phyloP scores from a whole-genome alignment of 371 early-diverging fungal species.

The Mortierella sp. region DNA sequence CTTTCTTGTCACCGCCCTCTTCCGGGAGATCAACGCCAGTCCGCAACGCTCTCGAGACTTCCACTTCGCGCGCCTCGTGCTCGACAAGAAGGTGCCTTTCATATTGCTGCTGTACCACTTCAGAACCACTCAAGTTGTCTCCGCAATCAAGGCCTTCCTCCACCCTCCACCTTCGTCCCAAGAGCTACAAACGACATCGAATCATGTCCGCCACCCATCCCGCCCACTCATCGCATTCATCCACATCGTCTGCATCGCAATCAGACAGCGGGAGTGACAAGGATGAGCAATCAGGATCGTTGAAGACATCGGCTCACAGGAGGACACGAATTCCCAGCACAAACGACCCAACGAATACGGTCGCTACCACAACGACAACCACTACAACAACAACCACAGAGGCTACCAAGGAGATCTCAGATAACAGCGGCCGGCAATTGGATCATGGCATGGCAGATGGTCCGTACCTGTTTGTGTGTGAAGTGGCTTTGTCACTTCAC shows the following conservation, averaged over 20 bases:
- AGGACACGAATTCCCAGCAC: slow-evolving; percentile 2
- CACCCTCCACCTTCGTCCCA: slow-evolving; percentile 45
- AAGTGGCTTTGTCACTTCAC: slow-evolving; percentile 53
- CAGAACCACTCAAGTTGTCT: slow-evolving; percentile 6
- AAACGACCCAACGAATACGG: background rate
- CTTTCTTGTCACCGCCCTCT: slow-evolving; percentile 14
- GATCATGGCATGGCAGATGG: slow-evolving; percentile 21
- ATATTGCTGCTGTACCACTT: slow-evolving; percentile 10
- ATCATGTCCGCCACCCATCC: slow-evolving; percentile 18
- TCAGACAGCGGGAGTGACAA: slow-evolving; percentile 48
- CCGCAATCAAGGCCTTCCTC: slow-evolving; percentile 12
- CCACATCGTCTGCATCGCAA: slow-evolving; percentile 24
- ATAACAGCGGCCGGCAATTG: background rate
- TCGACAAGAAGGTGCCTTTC: slow-evolving; percentile 26
- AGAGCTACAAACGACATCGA: slow-evolving; percentile 44
- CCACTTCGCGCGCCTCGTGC: slow-evolving; percentile 14
- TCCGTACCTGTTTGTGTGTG: slow-evolving; percentile 47
- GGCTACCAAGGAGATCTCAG: background rate
- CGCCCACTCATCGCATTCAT: background rate
- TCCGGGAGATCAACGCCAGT: slow-evolving; percentile 6
- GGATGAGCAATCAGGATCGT: slow-evolving; percentile 10
- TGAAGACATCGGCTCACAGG: slow-evolving; percentile 2
- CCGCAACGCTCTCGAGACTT: background rate
- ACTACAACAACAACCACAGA: slow-evolving; percentile 10
- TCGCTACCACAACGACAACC: slow-evolving; percentile 14